Evolutionary conservation across 371 early-diverging fungal species (phyloP), one percentile per base, ranked within the genome.

Genomic region (Apophysomyces ossiformis): DNA sequence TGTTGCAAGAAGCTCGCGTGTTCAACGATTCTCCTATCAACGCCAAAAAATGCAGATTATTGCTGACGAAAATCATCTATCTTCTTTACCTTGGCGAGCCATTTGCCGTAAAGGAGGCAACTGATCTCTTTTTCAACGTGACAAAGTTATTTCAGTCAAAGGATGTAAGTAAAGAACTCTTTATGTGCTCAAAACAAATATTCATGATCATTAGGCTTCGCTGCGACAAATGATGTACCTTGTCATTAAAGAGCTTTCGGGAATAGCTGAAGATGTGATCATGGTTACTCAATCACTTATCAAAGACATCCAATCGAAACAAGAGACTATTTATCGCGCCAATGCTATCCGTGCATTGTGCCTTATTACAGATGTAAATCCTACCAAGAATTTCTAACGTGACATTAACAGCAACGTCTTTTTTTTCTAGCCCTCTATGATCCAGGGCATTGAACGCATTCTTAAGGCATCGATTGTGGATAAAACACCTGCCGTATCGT

Each of bases 391-490:
- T 7, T 50, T 8, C n/a, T 9, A 50, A 21, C 16, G 21, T 26
- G 11, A 16, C 37, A 16, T 47, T 58, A 38, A 37, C 58, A 54
- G 7, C 32, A 26, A 26, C 32, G 37, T 11, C 6, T 7, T 35
- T 15, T 13, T 39, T 61, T 16, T 35, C 7, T 68, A 95, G 93
- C 89, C 91, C 26, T 92, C 96, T 43, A 98, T 95, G 95, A 79
- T 98, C 35, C 95, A 94, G 57, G 94, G 95, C 35, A 90, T 98
- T 67, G 99, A 99, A 81, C 89, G 98, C 63, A 93, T 97, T 75
- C 72, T 98, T 38, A 99, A 98, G 86, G 95, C 96, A 37, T 95
- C 97, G 0, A 96, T 99, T 74, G 96, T 98, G 44, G 99, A 99
- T 74, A 95, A 93, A 75, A 93, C 92, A 39, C 88, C 96, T 13